These are phyloP conservation scores for Withania somnifera DNA, from an alignment of 305 asterid species.

Conservation along the genomic window DNA sequence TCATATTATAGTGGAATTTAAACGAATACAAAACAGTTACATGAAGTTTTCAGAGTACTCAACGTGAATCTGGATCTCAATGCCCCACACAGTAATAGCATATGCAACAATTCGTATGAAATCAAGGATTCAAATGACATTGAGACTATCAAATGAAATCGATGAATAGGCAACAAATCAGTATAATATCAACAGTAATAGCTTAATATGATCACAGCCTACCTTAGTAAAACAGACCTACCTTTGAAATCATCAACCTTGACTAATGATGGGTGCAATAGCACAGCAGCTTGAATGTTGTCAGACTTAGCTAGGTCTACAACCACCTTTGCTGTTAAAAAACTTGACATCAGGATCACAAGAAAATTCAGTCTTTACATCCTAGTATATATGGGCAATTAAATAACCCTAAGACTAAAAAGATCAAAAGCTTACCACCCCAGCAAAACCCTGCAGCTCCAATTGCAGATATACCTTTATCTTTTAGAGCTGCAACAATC, in stretches of 20 bases:
- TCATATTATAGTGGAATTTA: background rate
- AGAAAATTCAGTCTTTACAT: background rate
- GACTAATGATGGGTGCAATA: slow-evolving; percentile 43
- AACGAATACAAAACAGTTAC: background rate
- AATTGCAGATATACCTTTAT: slow-evolving; percentile 5
- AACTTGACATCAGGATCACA: background rate
- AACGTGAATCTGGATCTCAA: background rate
- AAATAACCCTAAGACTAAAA: slow-evolving; percentile 6
- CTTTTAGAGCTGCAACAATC: slow-evolving; percentile 14
- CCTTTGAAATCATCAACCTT: slow-evolving; percentile 44
- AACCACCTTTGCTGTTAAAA: slow-evolving; percentile 45
- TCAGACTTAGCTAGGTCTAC: slow-evolving; percentile 28
- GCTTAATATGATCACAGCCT: background rate
- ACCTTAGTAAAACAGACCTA: background rate
- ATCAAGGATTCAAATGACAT: background rate
- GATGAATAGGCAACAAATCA: background rate
- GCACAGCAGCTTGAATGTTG: slow-evolving; percentile 43
- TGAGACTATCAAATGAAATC: background rate
- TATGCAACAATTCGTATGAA: background rate
- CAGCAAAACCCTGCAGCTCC: slow-evolving; percentile 35
- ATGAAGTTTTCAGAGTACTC: background rate
- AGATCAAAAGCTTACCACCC: slow-evolving; percentile 30
- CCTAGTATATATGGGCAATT: background rate
- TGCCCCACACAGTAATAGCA: background rate
- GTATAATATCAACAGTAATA: background rate